Evolutionary conservation across 148 eudicot species (phyloP).

Genomic region (Diospyros lotus): DNA sequence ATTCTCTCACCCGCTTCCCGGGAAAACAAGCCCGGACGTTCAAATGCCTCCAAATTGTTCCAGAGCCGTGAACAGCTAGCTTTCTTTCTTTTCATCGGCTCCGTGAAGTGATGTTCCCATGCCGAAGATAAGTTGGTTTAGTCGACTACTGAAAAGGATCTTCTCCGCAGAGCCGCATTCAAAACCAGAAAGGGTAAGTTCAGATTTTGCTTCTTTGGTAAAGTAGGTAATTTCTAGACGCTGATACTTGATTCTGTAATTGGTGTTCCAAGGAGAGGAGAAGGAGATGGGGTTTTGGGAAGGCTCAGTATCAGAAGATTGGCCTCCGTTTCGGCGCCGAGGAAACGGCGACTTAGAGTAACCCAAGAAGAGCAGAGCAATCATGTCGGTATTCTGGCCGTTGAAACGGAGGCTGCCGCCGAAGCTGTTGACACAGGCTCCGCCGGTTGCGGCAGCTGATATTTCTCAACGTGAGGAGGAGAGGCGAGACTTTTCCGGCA

Average conservation of each 20-base stretch:
- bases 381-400: background rate
- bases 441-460: background rate
- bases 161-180: constrained; percentile 37
- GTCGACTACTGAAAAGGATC: constrained; percentile 34
- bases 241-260: background rate
- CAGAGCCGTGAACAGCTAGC: no score
- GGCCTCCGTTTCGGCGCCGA: constrained; percentile 28
- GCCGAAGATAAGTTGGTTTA: constrained; percentile 67
- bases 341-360: constrained; percentile 15
- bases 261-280: constrained; percentile 38
- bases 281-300: constrained; percentile 47
- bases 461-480: constrained; percentile 6
- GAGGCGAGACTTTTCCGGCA: constrained; percentile 18
- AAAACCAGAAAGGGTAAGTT: constrained; percentile 40
- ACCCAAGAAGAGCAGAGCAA: constrained; percentile 19
- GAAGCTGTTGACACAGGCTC: background rate
- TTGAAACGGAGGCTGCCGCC: constrained; percentile 6
- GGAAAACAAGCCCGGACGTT: no score
- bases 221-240: no score
- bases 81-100: no score
- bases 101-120: constrained; percentile 17
- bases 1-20: background rate
- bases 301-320: constrained; percentile 31
- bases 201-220: background rate
- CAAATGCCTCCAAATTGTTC: no score